phyloP scores from a whole-genome alignment of 306 rosid genomes.

The Prunus mongolica region DNA sequence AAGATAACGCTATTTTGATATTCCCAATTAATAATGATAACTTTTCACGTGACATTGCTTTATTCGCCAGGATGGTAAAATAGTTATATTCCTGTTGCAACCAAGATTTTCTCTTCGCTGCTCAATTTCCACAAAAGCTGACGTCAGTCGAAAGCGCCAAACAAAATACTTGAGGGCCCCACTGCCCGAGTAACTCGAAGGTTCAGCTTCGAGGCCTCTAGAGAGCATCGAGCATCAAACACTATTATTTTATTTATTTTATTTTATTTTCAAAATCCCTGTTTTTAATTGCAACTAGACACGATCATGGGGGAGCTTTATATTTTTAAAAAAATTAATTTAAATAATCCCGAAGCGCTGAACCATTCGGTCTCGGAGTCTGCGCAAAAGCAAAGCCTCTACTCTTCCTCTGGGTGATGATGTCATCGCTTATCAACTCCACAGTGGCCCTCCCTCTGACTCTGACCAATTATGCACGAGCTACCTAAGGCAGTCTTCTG shows the following conservation, averaged over 20 bases:
- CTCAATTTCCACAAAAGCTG: too few relatives aligned
- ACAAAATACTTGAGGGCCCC: not conserved
- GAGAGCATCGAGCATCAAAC: too few relatives aligned
- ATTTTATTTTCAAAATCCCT: too few relatives aligned
- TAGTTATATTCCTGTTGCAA: too few relatives aligned
- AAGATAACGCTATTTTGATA: too few relatives aligned
- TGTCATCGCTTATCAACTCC: not conserved
- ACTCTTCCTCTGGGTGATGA: not conserved
- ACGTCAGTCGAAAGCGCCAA: not conserved
- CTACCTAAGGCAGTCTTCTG: not conserved
- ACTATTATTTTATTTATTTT: too few relatives aligned
- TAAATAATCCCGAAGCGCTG: not conserved
- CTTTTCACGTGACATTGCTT: too few relatives aligned
- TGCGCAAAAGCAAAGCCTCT: not conserved
- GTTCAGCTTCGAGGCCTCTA: conserved; percentile 1
- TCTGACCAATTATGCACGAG: conserved; percentile 28
- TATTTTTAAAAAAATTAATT: not conserved
- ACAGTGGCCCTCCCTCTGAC: not conserved
- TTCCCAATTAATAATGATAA: too few relatives aligned
- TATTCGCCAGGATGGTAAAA: too few relatives aligned
- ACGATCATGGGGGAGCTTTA: conserved; percentile 7
- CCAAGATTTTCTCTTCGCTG: too few relatives aligned
- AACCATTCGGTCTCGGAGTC: conserved; percentile 16
- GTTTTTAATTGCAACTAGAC: not conserved
- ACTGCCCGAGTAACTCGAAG: not conserved